These are phyloP conservation scores for Botrytis medusae DNA, from an alignment of 2,329 filamentous ascomycete genomes.

Conservation along the genomic window DNA sequence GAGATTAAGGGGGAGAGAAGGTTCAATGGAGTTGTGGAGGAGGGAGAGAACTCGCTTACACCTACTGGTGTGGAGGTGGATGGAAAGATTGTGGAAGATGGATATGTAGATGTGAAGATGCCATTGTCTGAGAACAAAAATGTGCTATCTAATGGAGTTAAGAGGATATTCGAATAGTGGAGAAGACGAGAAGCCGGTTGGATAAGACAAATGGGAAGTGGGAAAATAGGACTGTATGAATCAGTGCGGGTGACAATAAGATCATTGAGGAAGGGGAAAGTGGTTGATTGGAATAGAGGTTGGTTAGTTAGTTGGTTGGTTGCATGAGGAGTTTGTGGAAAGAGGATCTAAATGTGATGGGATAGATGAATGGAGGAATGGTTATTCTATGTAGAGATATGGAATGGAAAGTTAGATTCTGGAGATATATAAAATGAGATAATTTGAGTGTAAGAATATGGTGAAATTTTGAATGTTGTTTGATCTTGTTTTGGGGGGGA, in stretches of 20 bases:
- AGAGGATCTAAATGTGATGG: neutral
- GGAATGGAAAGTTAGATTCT: neutral
- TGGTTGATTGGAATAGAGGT: neutral
- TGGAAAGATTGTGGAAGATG: neutral
- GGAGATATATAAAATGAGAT: neutral
- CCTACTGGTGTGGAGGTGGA: neutral
- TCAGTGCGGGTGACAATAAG: neutral
- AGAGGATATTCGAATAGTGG: neutral
- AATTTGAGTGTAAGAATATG: neutral
- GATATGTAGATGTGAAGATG: neutral
- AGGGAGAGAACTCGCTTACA: neutral
- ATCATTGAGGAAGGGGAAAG: neutral
- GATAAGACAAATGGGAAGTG: neutral
- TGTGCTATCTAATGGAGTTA: neutral
- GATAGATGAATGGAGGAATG: neutral
- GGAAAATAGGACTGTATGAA: neutral
- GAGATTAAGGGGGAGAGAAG: neutral
- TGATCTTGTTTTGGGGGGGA: neutral
- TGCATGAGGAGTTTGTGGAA: too few species aligned
- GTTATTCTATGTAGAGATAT: neutral
- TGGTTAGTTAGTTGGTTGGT: too few species aligned
- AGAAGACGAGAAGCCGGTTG: neutral
- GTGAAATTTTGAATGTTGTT: neutral
- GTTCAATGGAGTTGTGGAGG: neutral
- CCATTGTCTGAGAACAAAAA: neutral